Evolutionary conservation across 345 rosid species (phyloP), one percentile per base, ranked within the genome.

Genomic region (Melastoma malabathricum): DNA sequence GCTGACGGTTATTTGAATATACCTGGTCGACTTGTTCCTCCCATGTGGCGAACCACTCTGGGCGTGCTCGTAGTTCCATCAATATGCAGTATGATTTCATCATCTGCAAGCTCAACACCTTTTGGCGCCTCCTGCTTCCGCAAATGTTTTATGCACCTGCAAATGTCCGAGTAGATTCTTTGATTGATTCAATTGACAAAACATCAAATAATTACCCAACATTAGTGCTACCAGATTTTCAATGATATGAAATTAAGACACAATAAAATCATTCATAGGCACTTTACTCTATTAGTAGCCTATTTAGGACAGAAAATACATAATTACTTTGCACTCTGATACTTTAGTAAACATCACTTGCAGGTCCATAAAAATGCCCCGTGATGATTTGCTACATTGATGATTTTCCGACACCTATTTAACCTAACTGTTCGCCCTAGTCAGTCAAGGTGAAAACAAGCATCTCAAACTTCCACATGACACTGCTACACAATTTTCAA

Each of bases 21-120:
- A 79, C 98, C 97, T 18, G 97, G 97, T 95, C 93, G 84, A 64
- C 94, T 92, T 43, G 85, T 77, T 67, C 77, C 80, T 60, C 83
- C 79, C 38, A 87, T 79, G 67, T 92, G 98, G 17, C 86, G 84
- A 38, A 87, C 77, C 14, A 87, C 94, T 68, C 95, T 77, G 17
- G 87, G 94, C 4, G 95, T 60, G 63, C 72, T 73, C 59, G 80
- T 76, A 4, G 97, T 87, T 63, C 98, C 98, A 52, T 84, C 95
- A 10, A 84, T 86, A n/a, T 87, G 95, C 67, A 87, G 65, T 65
- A 84, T 79, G 52, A 80, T 79, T 61, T 92, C 98, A 60, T 83
- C 90, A 49, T 81, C 94, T 4, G 78, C 95, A 48, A 92, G 65
- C 57, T 76, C 84, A 39, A 82, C 68, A 1, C 82, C 90, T 53